Conservation (phyloP, 202 grass and related monocot species). For the Brachypodium distachyon region DNA sequence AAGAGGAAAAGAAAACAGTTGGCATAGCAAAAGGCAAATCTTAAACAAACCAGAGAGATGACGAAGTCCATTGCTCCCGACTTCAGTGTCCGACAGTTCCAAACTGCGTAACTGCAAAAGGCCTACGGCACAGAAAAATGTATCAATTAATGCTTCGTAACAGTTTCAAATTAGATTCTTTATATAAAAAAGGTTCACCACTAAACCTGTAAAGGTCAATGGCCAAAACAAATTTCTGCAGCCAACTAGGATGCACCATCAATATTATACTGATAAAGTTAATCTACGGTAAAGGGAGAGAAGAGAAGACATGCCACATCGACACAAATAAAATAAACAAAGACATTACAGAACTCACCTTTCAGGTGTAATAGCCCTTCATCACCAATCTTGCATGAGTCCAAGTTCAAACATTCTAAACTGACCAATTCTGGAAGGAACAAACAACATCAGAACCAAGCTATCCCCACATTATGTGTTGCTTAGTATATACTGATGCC, state of each 20-base stretch:
- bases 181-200: neutral
- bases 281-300: neutral
- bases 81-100: conserved; percentile 82
- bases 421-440: conserved; percentile 61
- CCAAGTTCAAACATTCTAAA: conserved; percentile 93
- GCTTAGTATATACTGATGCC: neutral
- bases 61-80: conserved; percentile 77
- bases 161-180: neutral
- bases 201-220: neutral
- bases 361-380: conserved; percentile 69
- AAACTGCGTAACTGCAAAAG: conserved; percentile 65
- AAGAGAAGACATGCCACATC: neutral
- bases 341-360: conserved; percentile 30
- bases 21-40: conserved; percentile 2
- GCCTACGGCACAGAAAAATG: conserved; percentile 34
- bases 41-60: conserved; percentile 79
- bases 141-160: conserved; percentile 4
- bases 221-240: neutral
- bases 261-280: neutral
- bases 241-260: neutral
- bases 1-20: neutral
- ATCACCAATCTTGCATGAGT: conserved; percentile 88
- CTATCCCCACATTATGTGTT: neutral
- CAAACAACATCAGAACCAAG: conserved; percentile 3
- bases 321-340: neutral